A percentile compares a stretch with the other conserved stretches of the same genome.
Conservation (phyloP, 2,329 filamentous ascomycete genomes). For the Colletotrichum abscissum region DNA sequence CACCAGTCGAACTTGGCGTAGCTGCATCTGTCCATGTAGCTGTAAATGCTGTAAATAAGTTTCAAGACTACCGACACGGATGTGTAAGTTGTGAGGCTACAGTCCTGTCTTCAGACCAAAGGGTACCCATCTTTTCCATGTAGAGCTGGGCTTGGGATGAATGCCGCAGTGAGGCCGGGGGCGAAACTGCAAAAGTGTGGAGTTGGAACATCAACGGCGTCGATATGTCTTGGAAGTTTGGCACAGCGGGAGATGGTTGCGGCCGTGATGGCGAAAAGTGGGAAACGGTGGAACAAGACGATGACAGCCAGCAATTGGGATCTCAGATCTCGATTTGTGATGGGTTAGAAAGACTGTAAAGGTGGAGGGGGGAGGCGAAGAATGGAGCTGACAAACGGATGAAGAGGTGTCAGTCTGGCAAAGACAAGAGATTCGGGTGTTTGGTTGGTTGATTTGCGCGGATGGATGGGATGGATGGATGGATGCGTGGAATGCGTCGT, state of each 20-base stretch:
- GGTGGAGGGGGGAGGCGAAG: neutral
- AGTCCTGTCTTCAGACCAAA: neutral
- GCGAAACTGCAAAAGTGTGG: constrained; percentile 2
- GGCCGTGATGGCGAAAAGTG: constrained; percentile 24
- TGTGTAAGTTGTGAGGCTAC: neutral
- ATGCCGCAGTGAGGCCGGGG: constrained; percentile 10
- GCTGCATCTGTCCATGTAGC: constrained; percentile 6
- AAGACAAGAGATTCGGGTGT: too few species aligned
- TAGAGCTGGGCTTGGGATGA: neutral
- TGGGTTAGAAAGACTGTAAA: neutral
- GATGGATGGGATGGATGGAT: neutral
- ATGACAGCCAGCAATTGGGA: constrained; percentile 14
- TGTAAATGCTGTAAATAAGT: neutral
- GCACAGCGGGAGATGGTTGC: constrained; percentile 15
- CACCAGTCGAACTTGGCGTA: constrained; percentile 2
- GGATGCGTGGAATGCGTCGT: neutral
- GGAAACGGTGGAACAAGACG: constrained; percentile 19
- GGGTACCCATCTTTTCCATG: neutral
- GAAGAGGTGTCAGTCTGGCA: neutral
- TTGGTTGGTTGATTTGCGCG: neutral
- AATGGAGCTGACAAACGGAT: constrained; percentile 8
- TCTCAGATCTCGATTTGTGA: neutral
- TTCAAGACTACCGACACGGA: neutral
- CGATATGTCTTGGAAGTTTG: constrained; percentile 10
- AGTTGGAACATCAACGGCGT: constrained; percentile 29